Conservation (phyloP, 2,329 filamentous ascomycete genomes). For the Thielaviopsis cerberus region DNA sequence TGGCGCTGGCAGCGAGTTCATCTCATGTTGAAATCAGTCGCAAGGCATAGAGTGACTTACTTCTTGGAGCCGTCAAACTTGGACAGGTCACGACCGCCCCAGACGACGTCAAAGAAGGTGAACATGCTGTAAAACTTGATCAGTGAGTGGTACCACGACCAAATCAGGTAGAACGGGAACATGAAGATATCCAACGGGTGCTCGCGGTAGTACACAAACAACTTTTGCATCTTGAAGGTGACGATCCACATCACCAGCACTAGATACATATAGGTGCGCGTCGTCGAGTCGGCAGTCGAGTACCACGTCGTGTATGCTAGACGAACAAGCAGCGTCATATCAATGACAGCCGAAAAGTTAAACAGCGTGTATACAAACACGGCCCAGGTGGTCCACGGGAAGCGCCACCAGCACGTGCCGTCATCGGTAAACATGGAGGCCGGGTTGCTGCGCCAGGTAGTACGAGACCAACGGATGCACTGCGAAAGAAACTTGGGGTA, state of each 20-base stretch:
- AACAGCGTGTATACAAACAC: constrained; percentile 34
- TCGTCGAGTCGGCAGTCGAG: background rate
- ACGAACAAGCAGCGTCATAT: constrained; percentile 24
- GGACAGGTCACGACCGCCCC: constrained; percentile 17
- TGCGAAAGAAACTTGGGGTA: constrained; percentile 32
- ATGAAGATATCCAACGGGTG: constrained; percentile 33
- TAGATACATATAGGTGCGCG: background rate
- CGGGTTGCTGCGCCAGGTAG: constrained; percentile 37
- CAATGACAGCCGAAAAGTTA: constrained; percentile 38
- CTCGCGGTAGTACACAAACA: constrained; percentile 30
- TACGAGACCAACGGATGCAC: constrained; percentile 37
- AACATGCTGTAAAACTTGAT: constrained; percentile 37
- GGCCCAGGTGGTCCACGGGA: constrained; percentile 36
- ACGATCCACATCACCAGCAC: constrained; percentile 27
- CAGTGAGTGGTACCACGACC: constrained; percentile 38
- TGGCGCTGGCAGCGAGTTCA: too few relatives aligned
- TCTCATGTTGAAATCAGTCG: background rate
- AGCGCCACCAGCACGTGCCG: constrained; percentile 13
- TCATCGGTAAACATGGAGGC: constrained; percentile 23
- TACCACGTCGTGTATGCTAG: constrained; percentile 5
- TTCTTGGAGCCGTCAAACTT: background rate
- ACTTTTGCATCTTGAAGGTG: constrained; percentile 37
- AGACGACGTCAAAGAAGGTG: constrained; percentile 30
- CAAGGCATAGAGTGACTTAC: background rate
- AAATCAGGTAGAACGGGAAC: constrained; percentile 31